Conservation (phyloP, 345 rosid species). For the Turritis glabra region DNA sequence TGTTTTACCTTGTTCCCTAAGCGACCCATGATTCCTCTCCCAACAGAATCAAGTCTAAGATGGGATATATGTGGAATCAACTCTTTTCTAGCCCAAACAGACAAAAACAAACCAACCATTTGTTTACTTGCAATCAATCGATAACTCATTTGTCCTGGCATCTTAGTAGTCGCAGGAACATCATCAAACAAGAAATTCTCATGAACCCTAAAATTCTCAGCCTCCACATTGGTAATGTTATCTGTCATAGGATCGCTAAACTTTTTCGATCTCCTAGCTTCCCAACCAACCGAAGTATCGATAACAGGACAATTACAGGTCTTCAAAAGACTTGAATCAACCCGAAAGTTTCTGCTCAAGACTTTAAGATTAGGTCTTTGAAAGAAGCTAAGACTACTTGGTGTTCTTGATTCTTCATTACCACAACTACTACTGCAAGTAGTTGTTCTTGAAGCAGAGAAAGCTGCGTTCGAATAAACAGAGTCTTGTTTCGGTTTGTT, state of each 20-base stretch:
- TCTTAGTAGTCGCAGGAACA: conserved; percentile 34
- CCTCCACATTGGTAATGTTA: conserved; percentile 38
- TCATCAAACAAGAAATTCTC: conserved; percentile 41
- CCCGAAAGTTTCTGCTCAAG: conserved; percentile 63
- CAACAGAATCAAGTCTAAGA: conserved; percentile 74
- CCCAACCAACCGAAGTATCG: conserved; percentile 39
- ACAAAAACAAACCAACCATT: conserved; percentile 94
- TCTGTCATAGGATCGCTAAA: conserved; percentile 43
- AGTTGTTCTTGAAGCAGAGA: conserved; percentile 37
- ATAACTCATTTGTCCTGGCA: conserved; percentile 47
- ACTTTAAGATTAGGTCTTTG: conserved; percentile 80
- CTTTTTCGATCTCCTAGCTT: conserved; percentile 47
- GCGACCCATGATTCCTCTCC: conserved; percentile 93
- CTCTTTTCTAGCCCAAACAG: conserved; percentile 83
- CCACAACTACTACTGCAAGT: conserved; percentile 13
- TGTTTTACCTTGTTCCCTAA: conserved; percentile 82
- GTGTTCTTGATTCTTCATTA: conserved; percentile 51
- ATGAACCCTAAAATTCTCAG: conserved; percentile 37
- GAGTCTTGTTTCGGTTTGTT: conserved; percentile 54
- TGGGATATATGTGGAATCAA: conserved; percentile 86
- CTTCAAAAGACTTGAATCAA: conserved; percentile 69
- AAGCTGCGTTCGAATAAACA: conserved; percentile 38
- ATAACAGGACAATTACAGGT: conserved; percentile 64
- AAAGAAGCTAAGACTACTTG: conserved; percentile 52
- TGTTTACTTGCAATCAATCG: conserved; percentile 82